phyloP scores from a whole-genome alignment of 2,329 filamentous ascomycete species.

The Sporothrix mexicana region DNA sequence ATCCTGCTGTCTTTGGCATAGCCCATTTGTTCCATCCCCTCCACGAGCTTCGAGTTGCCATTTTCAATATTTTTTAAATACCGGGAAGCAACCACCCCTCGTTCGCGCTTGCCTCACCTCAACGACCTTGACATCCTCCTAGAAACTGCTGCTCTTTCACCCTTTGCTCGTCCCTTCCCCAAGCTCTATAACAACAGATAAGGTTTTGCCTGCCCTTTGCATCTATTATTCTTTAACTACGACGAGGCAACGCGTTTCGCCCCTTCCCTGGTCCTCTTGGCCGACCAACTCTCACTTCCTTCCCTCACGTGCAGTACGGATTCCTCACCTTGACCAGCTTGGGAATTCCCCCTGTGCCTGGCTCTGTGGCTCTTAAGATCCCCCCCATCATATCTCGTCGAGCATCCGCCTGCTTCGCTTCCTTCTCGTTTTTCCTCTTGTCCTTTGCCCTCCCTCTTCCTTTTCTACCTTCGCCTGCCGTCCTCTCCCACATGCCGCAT shows the following conservation, averaged over 20 bases:
- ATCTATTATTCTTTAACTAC: background rate
- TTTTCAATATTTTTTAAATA: conserved; percentile 24
- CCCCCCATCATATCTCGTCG: background rate
- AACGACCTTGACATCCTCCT: background rate
- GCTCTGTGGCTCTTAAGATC: background rate
- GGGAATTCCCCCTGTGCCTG: background rate
- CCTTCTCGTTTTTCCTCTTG: background rate
- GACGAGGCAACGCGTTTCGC: background rate
- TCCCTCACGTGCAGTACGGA: conserved; percentile 15
- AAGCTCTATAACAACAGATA: background rate
- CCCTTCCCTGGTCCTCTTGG: background rate
- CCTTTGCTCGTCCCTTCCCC: background rate
- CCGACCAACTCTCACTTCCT: background rate
- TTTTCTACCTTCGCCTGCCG: background rate
- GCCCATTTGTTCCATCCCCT: conserved; percentile 13
- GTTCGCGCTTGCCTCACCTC: conserved; percentile 14
- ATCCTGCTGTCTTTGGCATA: conserved; percentile 26
- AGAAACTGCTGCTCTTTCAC: background rate
- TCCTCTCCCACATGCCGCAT: conserved; percentile 23
- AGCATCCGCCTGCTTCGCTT: background rate
- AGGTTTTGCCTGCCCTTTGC: background rate
- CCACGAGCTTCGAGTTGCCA: conserved; percentile 8
- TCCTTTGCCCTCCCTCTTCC: background rate
- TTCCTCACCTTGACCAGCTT: background rate
- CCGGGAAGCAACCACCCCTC: conserved; percentile 23